Conservation (phyloP, 2,329 filamentous ascomycete genomes). For the Fusarium concolor region DNA sequence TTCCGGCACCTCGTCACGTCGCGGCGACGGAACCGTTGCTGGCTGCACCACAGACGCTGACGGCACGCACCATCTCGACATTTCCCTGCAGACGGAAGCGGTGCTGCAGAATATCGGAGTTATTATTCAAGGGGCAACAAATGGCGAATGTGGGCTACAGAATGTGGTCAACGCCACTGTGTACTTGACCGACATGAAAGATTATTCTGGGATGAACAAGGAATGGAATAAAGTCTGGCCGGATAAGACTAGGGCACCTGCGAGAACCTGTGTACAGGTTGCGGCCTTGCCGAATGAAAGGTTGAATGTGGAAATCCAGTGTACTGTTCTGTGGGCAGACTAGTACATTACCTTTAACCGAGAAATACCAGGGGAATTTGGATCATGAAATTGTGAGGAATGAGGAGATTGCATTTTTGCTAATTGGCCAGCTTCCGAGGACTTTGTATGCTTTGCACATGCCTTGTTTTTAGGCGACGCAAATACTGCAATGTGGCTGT, state of each 20-base stretch:
- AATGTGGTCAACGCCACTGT: neutral
- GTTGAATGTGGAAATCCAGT: neutral
- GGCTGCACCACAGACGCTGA: neutral
- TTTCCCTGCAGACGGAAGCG: neutral
- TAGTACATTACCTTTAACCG: no score
- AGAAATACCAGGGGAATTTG: no score
- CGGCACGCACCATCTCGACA: neutral
- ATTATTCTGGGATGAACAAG: neutral
- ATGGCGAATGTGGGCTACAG: neutral
- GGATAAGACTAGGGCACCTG: neutral
- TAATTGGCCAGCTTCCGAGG: no score
- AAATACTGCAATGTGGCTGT: no score
- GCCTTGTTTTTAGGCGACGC: no score
- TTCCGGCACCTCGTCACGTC: neutral
- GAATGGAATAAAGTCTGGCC: neutral
- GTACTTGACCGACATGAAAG: neutral
- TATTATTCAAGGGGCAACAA: neutral
- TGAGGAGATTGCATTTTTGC: no score
- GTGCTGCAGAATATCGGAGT: neutral
- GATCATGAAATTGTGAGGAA: no score
- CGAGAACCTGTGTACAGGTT: neutral
- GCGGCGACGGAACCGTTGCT: neutral
- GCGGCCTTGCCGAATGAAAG: neutral
- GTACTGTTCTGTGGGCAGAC: neutral
- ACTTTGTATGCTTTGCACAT: no score